Conservation (phyloP, 78 protist genomes). For the Tieghemostelium lacteum region DNA sequence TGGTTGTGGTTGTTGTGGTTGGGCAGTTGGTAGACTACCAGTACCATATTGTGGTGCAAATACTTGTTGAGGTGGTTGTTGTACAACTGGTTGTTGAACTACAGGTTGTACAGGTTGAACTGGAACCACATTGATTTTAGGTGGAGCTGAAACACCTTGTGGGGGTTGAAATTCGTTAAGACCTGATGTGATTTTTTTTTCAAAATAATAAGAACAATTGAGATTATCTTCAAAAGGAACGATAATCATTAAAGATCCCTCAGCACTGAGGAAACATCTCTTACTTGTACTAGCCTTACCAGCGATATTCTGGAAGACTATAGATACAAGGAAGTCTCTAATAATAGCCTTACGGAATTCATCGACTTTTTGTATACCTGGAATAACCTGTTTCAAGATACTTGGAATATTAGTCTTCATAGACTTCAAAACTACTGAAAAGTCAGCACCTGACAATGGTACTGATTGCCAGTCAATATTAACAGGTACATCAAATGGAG, state of each 20-base stretch:
- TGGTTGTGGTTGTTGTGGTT: neutral
- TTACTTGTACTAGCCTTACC: slow-evolving; percentile 52
- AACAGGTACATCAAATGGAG: slow-evolving; percentile 54
- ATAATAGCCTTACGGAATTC: slow-evolving; percentile 67
- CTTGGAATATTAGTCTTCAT: slow-evolving; percentile 46
- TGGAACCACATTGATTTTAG: neutral
- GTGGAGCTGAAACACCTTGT: slow-evolving; percentile 1
- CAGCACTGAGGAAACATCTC: slow-evolving; percentile 16
- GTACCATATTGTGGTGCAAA: neutral
- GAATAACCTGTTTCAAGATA: slow-evolving; percentile 47
- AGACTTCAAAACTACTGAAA: slow-evolving; percentile 4
- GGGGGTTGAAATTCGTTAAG: slow-evolving; percentile 56
- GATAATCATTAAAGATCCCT: slow-evolving; percentile 33
- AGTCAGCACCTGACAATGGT: slow-evolving; percentile 7
- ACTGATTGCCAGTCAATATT: slow-evolving; percentile 40
- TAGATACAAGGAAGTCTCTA: slow-evolving; percentile 34
- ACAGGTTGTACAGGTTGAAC: neutral
- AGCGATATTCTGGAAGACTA: slow-evolving; percentile 52
- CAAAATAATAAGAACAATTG: slow-evolving; percentile 68
- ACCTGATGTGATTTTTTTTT: slow-evolving; percentile 66
- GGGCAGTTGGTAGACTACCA: neutral
- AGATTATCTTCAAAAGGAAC: slow-evolving; percentile 58
- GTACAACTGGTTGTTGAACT: slow-evolving; percentile 7
- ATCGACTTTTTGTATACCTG: slow-evolving; percentile 45
- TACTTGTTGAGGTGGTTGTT: neutral